Conservation (phyloP, 2,329 filamentous ascomycete genomes). For the Colletotrichum filicis region DNA sequence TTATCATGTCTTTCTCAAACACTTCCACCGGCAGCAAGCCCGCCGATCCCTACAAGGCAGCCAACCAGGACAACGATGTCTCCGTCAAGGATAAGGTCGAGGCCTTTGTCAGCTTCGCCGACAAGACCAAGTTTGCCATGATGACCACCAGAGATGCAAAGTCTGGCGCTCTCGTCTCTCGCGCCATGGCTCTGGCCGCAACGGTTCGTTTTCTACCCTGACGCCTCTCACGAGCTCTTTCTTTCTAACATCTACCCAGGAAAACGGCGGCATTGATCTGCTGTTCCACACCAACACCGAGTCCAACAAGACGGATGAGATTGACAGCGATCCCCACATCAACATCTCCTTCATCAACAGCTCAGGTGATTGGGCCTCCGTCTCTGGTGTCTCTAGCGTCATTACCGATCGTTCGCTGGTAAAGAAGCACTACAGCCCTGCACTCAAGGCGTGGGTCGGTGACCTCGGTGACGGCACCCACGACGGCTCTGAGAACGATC, state of each 20-base stretch:
- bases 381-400: slow-evolving; percentile 79
- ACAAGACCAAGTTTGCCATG: slow-evolving; percentile 84
- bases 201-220: slow-evolving; percentile 60
- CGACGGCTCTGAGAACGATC: slow-evolving; percentile 84
- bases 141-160: slow-evolving; percentile 81
- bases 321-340: slow-evolving; percentile 76
- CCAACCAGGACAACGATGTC: slow-evolving; percentile 73
- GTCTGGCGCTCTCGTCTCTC: slow-evolving; percentile 76
- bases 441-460: slow-evolving; percentile 86
- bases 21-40: slow-evolving; percentile 70
- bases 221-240: background rate
- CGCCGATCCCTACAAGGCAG: slow-evolving; percentile 80
- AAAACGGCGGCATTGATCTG: slow-evolving; percentile 81
- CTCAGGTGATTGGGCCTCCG: slow-evolving; percentile 86
- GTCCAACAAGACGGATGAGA: slow-evolving; percentile 87
- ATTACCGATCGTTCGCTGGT: slow-evolving; percentile 76
- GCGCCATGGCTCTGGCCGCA: slow-evolving; percentile 86
- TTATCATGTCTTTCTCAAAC: slow-evolving; percentile 61
- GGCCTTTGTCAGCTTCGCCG: slow-evolving; percentile 77
- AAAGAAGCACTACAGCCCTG: slow-evolving; percentile 78
- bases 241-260: slow-evolving; percentile 57
- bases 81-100: slow-evolving; percentile 80
- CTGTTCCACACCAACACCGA: slow-evolving; percentile 94
- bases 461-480: slow-evolving; percentile 86
- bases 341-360: slow-evolving; percentile 85